Base-by-base conservation (phyloP, 305 asterid species). In the Striga hermonthica region DNA sequence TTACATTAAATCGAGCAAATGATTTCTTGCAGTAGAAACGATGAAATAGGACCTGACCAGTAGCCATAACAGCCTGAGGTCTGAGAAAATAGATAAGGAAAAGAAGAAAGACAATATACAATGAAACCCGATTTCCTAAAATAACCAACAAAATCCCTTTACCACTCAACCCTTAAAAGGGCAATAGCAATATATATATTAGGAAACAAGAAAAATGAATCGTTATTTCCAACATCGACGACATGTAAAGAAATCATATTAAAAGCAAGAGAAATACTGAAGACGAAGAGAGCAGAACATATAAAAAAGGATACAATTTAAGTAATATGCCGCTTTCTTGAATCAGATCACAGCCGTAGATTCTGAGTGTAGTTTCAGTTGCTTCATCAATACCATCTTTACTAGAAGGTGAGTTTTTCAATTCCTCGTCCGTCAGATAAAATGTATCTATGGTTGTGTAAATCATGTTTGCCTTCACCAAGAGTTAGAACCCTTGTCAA, bases 21-120 rank as follows among this genome's bases (percentile, higher is more conserved):
- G 98, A 89, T 56, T 89, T 91, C 81, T 89, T 91, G 83, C 96
- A 87, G 83, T 85, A 89, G 74, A 91, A 91, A 37, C 96, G 95
- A 69, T 91, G 98, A 74, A 91, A 89, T 59, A 91, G 75, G 66
- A 89, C 98, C 74, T 91, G 98, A 34, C 95, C 95, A 15, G 98
- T 91, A 16, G 95, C 98, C 95, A 91, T 86, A 48, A 87, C 92
- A 77, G 95, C 98, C 79, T 91, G 96, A 58, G 98, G 98, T 82
- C 95, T 88, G 85, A 63, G 60, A 43, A 70, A 22, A 60, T 52
- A 69, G 80, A 70, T 76, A 86, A 88, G 91, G 91, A 78, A 67
- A 75, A 28, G 50, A 0, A 57, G 40, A 54, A 39, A 22, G 31
- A 22, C 22, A 38, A 62, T 12, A 16, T 50, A 22, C 37, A 52